phyloP scores from a whole-genome alignment of 257 asterid genomes.

The Petunia secreta region DNA sequence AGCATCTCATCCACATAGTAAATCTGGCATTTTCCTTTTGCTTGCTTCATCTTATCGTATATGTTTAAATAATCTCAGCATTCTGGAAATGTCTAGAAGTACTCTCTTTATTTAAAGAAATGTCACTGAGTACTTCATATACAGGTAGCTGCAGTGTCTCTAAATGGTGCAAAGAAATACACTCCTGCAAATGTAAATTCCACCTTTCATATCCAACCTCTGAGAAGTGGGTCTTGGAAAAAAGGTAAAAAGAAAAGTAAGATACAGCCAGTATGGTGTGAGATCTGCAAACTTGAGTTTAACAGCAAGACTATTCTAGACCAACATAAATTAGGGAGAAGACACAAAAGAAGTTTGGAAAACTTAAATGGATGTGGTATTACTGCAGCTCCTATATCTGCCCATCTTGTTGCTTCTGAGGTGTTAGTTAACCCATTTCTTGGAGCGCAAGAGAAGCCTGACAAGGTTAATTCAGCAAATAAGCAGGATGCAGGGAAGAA shows the following conservation, averaged over 20 bases:
- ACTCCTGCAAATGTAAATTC: conserved; percentile 26
- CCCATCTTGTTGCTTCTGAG: conserved; percentile 19
- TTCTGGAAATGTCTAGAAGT: not conserved
- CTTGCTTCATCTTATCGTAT: not conserved
- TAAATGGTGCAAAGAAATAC: conserved; percentile 21
- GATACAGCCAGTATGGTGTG: conserved; percentile 69
- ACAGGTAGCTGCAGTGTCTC: conserved; percentile 33
- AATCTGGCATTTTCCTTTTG: conserved; percentile 5
- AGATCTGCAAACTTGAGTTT: conserved; percentile 62
- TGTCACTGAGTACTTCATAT: conserved; percentile 19
- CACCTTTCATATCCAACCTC: conserved; percentile 30
- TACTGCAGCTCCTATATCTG: conserved; percentile 16
- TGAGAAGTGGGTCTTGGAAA: conserved; percentile 28
- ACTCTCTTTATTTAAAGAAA: not conserved
- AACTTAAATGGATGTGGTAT: conserved; percentile 37
- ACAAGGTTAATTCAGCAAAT: conserved; percentile 30
- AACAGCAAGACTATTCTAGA: conserved; percentile 63
- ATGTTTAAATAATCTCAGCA: not conserved
- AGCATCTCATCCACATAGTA: not conserved
- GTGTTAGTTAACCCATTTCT: conserved; percentile 34
- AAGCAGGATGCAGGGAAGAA: conserved; percentile 45
- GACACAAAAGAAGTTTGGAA: conserved; percentile 63
- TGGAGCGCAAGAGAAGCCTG: conserved; percentile 58
- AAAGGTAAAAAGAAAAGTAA: conserved; percentile 51
- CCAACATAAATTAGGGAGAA: conserved; percentile 64